Evolutionary conservation across 352 stramenopile species (phyloP).

Genomic region (Saprolegnia diclina): DNA sequence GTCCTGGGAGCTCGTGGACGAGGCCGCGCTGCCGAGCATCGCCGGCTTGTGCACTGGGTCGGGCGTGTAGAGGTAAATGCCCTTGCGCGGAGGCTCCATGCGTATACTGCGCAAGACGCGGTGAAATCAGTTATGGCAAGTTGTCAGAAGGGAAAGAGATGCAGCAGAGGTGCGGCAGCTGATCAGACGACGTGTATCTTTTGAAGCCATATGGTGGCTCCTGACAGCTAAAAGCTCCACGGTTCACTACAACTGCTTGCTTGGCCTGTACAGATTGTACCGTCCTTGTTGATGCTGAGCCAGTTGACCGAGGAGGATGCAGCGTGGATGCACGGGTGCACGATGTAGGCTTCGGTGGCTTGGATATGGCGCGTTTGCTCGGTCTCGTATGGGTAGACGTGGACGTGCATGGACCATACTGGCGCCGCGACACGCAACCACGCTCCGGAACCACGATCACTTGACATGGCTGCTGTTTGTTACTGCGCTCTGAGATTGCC

Average conservation of each 20-base stretch:
- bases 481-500: too few relatives aligned
- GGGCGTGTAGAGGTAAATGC: constrained; percentile 1
- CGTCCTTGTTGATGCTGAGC: too few relatives aligned
- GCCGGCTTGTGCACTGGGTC: not conserved
- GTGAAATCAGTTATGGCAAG: not conserved
- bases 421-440: too few relatives aligned
- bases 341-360: too few relatives aligned
- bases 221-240: not conserved
- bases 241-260: not conserved
- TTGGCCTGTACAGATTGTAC: not conserved
- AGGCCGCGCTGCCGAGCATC: not conserved
- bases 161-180: not conserved
- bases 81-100: not conserved
- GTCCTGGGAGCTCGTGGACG: not conserved
- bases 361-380: too few relatives aligned
- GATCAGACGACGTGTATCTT: not conserved
- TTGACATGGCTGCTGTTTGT: too few relatives aligned
- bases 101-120: not conserved
- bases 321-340: too few relatives aligned
- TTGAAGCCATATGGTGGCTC: not conserved
- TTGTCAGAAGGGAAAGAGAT: not conserved
- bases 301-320: too few relatives aligned
- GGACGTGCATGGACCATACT: too few relatives aligned
- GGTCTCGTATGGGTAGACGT: too few relatives aligned
- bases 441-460: too few relatives aligned